These are phyloP conservation scores for Suillus paluster DNA, from an alignment of 768 basidiomycete genomes.

Conservation along the genomic window DNA sequence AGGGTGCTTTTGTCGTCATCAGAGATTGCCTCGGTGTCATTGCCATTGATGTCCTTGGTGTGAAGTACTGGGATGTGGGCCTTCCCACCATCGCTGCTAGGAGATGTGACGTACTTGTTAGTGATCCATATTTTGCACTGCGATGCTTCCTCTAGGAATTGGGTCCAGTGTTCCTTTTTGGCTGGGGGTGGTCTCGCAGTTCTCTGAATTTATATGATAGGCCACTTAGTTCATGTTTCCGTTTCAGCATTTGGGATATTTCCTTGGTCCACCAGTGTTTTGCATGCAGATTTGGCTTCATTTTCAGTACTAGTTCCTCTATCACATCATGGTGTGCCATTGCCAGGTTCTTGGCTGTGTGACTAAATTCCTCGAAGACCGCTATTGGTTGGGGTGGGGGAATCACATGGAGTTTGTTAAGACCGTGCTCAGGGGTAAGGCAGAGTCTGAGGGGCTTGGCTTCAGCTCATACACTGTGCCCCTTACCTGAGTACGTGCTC, in stretches of 20 bases:
- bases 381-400: neutral
- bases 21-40: neutral
- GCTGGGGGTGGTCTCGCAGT: constrained; percentile 14
- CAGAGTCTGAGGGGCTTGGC: no score
- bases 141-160: constrained; percentile 33
- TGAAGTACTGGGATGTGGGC: constrained; percentile 14
- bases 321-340: constrained; percentile 1
- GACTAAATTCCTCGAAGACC: neutral
- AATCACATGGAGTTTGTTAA: no score
- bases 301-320: constrained; percentile 2
- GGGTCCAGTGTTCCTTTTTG: constrained; percentile 25
- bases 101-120: constrained; percentile 10
- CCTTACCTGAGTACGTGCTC: no score
- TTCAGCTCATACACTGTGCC: no score
- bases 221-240: neutral
- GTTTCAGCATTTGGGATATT: neutral
- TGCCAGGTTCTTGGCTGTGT: neutral
- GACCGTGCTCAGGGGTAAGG: no score
- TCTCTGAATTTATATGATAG: constrained; percentile 9
- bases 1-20: constrained; percentile 26
- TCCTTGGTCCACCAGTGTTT: constrained; percentile 7
- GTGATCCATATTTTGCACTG: constrained; percentile 23
- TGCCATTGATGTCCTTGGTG: constrained; percentile 1
- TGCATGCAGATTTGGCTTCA: constrained; percentile 8
- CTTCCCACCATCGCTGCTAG: constrained; percentile 5